A percentile compares a stretch with the other conserved stretches of the same genome.
These are phyloP conservation scores for Citrus cavaleriei DNA, from an alignment of 345 rosid genomes.

Conservation along the genomic window DNA sequence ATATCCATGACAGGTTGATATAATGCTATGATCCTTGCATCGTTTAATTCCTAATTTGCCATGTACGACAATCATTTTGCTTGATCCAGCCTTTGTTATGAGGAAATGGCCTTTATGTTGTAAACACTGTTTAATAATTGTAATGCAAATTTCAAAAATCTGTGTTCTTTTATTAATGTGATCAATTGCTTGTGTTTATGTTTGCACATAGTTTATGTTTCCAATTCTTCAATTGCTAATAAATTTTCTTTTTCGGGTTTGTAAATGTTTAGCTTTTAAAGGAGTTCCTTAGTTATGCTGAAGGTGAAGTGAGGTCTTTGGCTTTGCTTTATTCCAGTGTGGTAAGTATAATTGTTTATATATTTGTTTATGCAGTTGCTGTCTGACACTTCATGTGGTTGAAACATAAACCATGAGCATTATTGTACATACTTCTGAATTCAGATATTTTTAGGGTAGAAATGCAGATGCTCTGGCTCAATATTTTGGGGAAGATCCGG, in stretches of 20 bases:
- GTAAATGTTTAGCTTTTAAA: conserved; percentile 43
- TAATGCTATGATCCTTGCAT: neutral
- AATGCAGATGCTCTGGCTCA: conserved; percentile 76
- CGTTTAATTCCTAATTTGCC: neutral
- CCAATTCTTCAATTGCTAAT: neutral
- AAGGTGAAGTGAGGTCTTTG: conserved; percentile 69
- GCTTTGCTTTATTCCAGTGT: conserved; percentile 65
- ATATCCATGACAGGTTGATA: neutral
- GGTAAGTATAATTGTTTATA: conserved; percentile 34
- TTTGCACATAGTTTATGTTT: neutral
- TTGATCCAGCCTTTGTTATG: neutral
- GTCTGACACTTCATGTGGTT: neutral
- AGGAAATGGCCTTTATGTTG: neutral
- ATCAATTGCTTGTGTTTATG: neutral
- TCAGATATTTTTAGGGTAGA: conserved; percentile 55
- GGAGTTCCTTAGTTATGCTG: conserved; percentile 71
- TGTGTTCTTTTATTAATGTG: neutral
- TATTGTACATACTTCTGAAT: conserved; percentile 12
- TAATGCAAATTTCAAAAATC: neutral
- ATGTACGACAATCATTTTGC: neutral
- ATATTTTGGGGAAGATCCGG: conserved; percentile 90
- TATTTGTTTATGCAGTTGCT: neutral
- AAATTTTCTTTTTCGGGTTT: conserved; percentile 16
- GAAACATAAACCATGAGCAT: neutral
- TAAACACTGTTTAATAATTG: neutral